These are phyloP conservation scores for Clarireedia paspali DNA, from an alignment of 2,329 filamentous ascomycete species.

Conservation along the genomic window DNA sequence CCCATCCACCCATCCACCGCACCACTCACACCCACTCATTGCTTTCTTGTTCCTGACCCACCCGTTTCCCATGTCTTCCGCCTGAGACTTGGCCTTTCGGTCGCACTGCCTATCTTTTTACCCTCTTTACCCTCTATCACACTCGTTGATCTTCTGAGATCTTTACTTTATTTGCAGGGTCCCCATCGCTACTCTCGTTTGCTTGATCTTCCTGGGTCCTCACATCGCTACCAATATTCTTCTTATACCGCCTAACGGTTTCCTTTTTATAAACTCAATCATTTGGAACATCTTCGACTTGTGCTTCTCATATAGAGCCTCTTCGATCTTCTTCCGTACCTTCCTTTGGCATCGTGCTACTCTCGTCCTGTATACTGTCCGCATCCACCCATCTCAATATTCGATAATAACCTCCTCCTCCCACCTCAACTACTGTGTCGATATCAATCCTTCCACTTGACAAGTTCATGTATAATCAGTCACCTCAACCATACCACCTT, in stretches of 20 bases:
- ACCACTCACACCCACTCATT: conserved; percentile 5
- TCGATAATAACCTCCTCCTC: conserved; percentile 21
- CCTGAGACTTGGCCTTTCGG: conserved; percentile 23
- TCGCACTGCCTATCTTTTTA: conserved; percentile 24
- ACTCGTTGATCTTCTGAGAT: conserved; percentile 22
- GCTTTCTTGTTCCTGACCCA: conserved; percentile 24
- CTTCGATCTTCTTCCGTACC: conserved; percentile 29
- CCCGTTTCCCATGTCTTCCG: conserved; percentile 13
- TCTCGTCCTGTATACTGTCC: conserved; percentile 16
- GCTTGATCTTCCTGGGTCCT: conserved; percentile 23
- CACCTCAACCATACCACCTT: conserved; percentile 21
- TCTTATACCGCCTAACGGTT: conserved; percentile 29
- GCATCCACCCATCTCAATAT: conserved; percentile 3
- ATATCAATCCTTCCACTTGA: conserved; percentile 9
- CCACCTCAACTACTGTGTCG: conserved; percentile 11
- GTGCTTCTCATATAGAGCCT: conserved; percentile 26
- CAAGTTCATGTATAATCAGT: conserved; percentile 30
- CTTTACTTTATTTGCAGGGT: conserved; percentile 30
- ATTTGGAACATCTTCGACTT: conserved; percentile 28
- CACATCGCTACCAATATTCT: conserved; percentile 24
- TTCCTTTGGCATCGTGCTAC: conserved; percentile 30
- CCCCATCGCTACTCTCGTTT: conserved; percentile 29
- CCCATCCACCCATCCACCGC: not conserved
- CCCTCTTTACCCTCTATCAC: conserved; percentile 23
- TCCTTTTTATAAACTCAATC: conserved; percentile 28